Evolutionary conservation across 2,329 filamentous ascomycete genomes (phyloP), one percentile per base, ranked within the genome.

Genomic region (Trichoderma atroviride): DNA sequence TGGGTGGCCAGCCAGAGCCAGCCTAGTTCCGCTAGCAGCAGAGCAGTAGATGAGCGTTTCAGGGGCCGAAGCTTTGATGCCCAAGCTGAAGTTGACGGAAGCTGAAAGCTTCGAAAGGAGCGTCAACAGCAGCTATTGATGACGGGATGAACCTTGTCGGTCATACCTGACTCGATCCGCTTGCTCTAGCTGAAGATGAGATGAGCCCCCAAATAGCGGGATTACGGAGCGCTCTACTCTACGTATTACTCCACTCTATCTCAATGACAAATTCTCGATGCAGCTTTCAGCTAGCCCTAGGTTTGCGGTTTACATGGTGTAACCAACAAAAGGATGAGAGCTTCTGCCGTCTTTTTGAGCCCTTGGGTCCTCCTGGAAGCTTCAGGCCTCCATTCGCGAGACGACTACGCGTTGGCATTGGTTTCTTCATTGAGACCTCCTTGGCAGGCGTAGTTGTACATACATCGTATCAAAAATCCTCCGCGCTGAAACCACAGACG

Each of bases 401-500:
- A 53, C 22, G 31, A 11, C 52, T 40, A 22, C 33, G 5, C 19
- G 19, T 50, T 29, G 35, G 43, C 35, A 50, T 13, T 4, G 4
- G 37, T 35, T 47, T 24, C 53, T 53, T 24, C 14, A 50, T 35
- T 57, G 37, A 53, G 53, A 22, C 33, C 27, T 24, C 37, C 9
- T 57, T 47, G 37, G 57, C 24, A 37, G 62, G 62, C 4, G 62
- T 66, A n/a, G 27, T 57, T 29, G 62, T 57, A 66, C 33, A 35
- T 13, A 5, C n/a, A n/a, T n/a, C n/a, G 37, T 40, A 57, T 66
- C 27, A 3, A 40, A 43, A 64, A 64, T 55, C 62, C 52, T 57
- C 53, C 62, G 53, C 50, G 37, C 57, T 56, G 53, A 66, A 66
- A 66, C 35, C 53, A 66, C 53, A 57, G 37, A 57, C 53, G 35